Conservation (phyloP, 257 asterid species). For the Anisodus tanguticus region DNA sequence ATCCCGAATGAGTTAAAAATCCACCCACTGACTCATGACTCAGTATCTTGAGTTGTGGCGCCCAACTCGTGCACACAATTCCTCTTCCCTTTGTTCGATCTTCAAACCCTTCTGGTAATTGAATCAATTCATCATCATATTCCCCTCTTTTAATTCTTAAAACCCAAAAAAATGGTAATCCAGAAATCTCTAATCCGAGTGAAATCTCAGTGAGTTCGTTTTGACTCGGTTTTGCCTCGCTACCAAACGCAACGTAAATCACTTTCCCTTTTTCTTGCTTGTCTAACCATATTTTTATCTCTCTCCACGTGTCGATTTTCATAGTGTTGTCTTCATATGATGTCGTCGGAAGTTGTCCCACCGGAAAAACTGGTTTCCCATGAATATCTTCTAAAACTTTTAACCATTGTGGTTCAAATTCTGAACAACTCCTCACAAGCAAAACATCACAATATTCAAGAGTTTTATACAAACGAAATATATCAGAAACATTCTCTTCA, state of each 20-base stretch:
- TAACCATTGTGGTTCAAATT: slow-evolving; percentile 43
- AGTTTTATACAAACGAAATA: background rate
- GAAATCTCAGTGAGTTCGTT: slow-evolving; percentile 41
- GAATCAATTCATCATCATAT: too few species aligned
- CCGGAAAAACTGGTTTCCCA: slow-evolving; percentile 36
- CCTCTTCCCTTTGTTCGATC: too few species aligned
- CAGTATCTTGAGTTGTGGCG: too few species aligned
- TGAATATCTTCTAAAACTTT: slow-evolving; percentile 33
- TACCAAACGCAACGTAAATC: slow-evolving; percentile 40
- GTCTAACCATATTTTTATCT: slow-evolving; percentile 32
- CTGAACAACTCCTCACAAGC: slow-evolving; percentile 30
- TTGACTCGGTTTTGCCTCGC: slow-evolving; percentile 37
- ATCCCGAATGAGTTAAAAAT: too few species aligned
- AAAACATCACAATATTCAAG: background rate
- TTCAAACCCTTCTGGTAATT: too few species aligned
- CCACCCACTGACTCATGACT: too few species aligned
- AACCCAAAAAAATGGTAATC: too few species aligned
- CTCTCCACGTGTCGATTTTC: slow-evolving; percentile 4
- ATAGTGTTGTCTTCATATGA: background rate
- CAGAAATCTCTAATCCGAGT: slow-evolving; percentile 23
- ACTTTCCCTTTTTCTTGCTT: slow-evolving; percentile 31
- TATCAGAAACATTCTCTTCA: slow-evolving; percentile 32
- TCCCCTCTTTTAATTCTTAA: too few species aligned
- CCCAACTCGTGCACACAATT: too few species aligned
- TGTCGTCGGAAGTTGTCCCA: slow-evolving; percentile 37